A percentile compares a stretch with the other conserved stretches of the same genome.
Evolutionary conservation across 139 green algal species (phyloP).

Genomic region (Gonium pectorale): DNA sequence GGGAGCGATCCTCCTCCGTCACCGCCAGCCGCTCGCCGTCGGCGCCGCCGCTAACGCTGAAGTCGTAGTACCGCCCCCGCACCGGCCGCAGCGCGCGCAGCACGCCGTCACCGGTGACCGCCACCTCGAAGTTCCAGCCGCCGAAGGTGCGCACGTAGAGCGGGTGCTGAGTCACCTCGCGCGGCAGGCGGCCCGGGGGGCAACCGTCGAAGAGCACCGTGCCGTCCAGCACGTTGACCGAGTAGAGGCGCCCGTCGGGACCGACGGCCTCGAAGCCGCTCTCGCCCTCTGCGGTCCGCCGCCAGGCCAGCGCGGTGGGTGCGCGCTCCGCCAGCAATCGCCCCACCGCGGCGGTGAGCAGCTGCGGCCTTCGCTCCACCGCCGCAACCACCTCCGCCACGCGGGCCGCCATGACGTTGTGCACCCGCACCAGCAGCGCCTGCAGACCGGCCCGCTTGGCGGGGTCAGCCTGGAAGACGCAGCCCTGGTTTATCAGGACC

Average conservation of each 20-base stretch:
- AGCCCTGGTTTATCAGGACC: not conserved
- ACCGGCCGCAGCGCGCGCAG: constrained; percentile 44
- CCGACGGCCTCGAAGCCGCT: not conserved
- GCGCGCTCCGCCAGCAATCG: no score
- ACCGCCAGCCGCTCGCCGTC: constrained; percentile 4
- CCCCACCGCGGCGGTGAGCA: no score
- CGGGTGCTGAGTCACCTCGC: constrained; percentile 51
- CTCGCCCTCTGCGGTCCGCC: no score
- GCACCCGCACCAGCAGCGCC: not conserved
- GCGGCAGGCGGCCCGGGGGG: constrained; percentile 53
- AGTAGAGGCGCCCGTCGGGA: constrained; percentile 47
- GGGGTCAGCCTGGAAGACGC: no score
- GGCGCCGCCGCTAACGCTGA: not conserved
- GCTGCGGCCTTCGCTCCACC: constrained; percentile 20
- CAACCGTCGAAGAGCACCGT: constrained; percentile 48
- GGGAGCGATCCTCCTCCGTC: constrained; percentile 45
- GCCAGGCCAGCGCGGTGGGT: constrained; percentile 5
- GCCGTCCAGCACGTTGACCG: constrained; percentile 64
- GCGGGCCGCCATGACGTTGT: not conserved
- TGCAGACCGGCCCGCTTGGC: not conserved
- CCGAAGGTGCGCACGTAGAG: constrained; percentile 65
- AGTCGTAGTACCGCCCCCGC: not conserved
- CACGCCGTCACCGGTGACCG: constrained; percentile 31
- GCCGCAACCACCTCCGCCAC: not conserved
- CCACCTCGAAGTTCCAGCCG: constrained; percentile 59